Evolutionary conservation across 306 rosid species (phyloP).

Genomic region (Sindora glabra): DNA sequence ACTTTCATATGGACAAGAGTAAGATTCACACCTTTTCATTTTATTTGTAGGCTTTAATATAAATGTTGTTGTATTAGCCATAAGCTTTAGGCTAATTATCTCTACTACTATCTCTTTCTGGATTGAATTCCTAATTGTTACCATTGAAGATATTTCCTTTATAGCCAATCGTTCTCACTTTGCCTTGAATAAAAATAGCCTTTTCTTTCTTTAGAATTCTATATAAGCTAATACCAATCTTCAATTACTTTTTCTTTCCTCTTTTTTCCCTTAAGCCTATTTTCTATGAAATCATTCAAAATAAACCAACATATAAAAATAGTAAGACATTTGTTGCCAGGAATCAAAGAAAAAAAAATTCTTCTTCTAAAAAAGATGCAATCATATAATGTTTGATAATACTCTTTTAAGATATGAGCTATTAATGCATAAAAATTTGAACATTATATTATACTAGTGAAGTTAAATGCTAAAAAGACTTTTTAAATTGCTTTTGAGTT

Average conservation of each 20-base stretch:
- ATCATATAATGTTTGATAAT: slow-evolving; percentile 12
- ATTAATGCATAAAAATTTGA: slow-evolving; percentile 3
- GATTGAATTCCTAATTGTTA: slow-evolving; percentile 52
- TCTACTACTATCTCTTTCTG: slow-evolving; percentile 59
- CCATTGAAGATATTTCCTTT: slow-evolving; percentile 55
- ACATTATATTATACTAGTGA: not conserved
- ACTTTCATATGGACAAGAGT: slow-evolving; percentile 29
- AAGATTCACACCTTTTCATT: slow-evolving; percentile 29
- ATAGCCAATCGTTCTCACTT: slow-evolving; percentile 33
- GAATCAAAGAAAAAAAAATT: slow-evolving; percentile 6
- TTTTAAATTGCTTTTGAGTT: slow-evolving; percentile 15
- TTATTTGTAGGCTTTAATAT: slow-evolving; percentile 33
- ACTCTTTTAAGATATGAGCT: not conserved
- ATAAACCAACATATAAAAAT: slow-evolving; percentile 23
- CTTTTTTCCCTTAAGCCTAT: slow-evolving; percentile 21
- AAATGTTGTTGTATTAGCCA: slow-evolving; percentile 54
- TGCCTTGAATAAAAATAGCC: slow-evolving; percentile 30
- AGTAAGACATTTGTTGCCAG: slow-evolving; percentile 22
- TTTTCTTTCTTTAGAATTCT: slow-evolving; percentile 20
- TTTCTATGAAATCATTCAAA: slow-evolving; percentile 19
- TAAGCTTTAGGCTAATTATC: slow-evolving; percentile 51
- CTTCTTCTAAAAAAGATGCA: not conserved
- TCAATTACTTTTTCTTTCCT: not conserved
- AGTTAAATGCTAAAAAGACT: slow-evolving; percentile 14
- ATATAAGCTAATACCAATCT: slow-evolving; percentile 15